Evolutionary conservation across 345 rosid genomes (phyloP), one percentile per base, ranked within the genome.

Genomic region (Microthlaspi erraticum): DNA sequence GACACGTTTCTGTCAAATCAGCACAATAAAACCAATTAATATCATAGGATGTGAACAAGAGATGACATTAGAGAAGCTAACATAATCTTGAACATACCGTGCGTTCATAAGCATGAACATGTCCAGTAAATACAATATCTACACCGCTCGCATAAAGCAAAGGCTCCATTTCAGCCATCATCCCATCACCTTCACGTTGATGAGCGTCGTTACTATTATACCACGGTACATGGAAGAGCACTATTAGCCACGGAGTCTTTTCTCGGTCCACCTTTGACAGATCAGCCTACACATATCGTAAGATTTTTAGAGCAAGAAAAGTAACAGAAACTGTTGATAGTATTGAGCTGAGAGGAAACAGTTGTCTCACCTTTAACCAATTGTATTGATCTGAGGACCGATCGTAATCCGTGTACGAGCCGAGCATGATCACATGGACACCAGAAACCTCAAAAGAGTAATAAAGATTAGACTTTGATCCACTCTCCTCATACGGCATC

Each of bases 41-140:
- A 64, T 54, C 67, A 78, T 2, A 55, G 7, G 54, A 43, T n/a
- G n/a, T n/a, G 36, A 64, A 5, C 11, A 61, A 36, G 41, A 33
- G 7, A 8, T 53, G 31, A 52, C 32, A 38, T 2, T 53, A 43
- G 7, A 14, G 26, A 56, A 63, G 65, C 34, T 31, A 38, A 20
- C 44, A 43, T 4, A 44, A 10, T 12, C 54, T 49, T 49, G 23
- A 56, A 10, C 84, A 64, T 82, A 94, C 99, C 69, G 93, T 59
- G 67, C 92, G 91, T 81, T 94, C 99, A 61, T 94, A 94, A 71
- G 99, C 97, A 85, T 94, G 99, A 41, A 94, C 98, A 66, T 91
- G 97, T 12, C 99, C 99, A 36, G 96, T 80, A 17, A 94, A 70
- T 36, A 89, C 77, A 4, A 94, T 36, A 77, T 94, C 99, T 32